Evolutionary conservation across 2,329 filamentous ascomycete species (phyloP), one percentile per base, ranked within the genome.

Genomic region (Aspergillus fumigatiaffinis): DNA sequence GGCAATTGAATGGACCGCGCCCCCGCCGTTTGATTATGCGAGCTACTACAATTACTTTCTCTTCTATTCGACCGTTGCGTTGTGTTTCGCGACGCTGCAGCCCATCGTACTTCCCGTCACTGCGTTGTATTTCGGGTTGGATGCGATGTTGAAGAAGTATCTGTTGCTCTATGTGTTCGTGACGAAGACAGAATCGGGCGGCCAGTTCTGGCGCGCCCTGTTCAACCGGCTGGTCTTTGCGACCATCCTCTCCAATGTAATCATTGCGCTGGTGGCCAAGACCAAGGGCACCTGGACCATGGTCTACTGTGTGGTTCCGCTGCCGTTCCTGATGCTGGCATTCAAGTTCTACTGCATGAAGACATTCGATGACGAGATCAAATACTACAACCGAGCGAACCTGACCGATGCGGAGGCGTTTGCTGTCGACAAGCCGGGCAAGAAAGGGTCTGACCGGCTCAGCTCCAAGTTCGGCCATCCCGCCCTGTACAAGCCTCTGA

Each of bases 11-110:
- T 84, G 94, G 69, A 96, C 92, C 0, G 94, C 94, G 3, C 94
- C 94, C 1, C 92, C 91, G 2, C 81, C 90, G 0, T 97, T 99
- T 72, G 92, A 97, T 65, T 97, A 97, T 69, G 91, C 94, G 57
- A 91, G 86, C 66, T 97, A 97, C 77, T 99, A 97, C 82, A 97
- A 97, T 74, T 97, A 96, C 73, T 97, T 97, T 75, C 80, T 97
- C 29, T 99, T 91, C 77, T 99, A 97, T 77, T 82, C 89, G 25
- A 97, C 93, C 0, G 90, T 97, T 32, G 89, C 91, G 0, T 80
- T 99, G 17, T 91, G 87, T 67, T 97, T 94, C 69, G 87, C 88
- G 1, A 86, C 87, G 1, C 81, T 97, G 53, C 94, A 97, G 73
- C 94, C 94, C 0, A 81, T 97, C 25, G 89, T 94, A 1, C 81